Evolutionary conservation across 139 green algal genomes (phyloP).

Genomic region (Coelastrella sp.): DNA sequence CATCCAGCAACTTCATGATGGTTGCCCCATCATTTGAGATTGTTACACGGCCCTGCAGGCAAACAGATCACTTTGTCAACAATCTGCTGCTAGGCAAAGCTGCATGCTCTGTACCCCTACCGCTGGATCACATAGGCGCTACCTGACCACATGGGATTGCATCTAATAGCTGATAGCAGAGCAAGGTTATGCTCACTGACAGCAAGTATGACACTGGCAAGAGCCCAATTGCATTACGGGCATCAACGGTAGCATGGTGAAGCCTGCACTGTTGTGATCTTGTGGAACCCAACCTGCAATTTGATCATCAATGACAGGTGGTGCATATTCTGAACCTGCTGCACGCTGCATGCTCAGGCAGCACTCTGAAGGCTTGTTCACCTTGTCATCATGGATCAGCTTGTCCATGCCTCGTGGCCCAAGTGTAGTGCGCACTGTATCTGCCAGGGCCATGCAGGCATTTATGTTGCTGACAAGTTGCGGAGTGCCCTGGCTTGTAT

Average conservation of each 20-base stretch:
- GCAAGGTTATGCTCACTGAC: too few species aligned
- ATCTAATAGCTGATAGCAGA: too few species aligned
- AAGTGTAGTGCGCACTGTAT: constrained; percentile 95
- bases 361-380: constrained; percentile 20
- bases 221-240: too few species aligned
- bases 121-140: too few species aligned
- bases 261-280: neutral
- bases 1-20: constrained; percentile 99
- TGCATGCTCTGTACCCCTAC: too few species aligned
- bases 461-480: constrained; percentile 99
- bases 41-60: constrained; percentile 83
- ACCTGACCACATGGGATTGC: too few species aligned
- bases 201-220: too few species aligned
- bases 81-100: neutral
- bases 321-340: too few species aligned
- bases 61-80: neutral
- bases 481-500: constrained; percentile 95
- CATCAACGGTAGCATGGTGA: neutral
- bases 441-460: constrained; percentile 95
- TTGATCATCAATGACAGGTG: too few species aligned
- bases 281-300: too few species aligned
- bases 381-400: constrained; percentile 91
- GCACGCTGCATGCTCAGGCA: neutral
- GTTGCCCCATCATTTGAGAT: constrained; percentile 99
- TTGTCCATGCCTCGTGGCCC: constrained; percentile 99